phyloP scores from a whole-genome alignment of 768 basidiomycete species.

The Tricholoma hemisulphureum region DNA sequence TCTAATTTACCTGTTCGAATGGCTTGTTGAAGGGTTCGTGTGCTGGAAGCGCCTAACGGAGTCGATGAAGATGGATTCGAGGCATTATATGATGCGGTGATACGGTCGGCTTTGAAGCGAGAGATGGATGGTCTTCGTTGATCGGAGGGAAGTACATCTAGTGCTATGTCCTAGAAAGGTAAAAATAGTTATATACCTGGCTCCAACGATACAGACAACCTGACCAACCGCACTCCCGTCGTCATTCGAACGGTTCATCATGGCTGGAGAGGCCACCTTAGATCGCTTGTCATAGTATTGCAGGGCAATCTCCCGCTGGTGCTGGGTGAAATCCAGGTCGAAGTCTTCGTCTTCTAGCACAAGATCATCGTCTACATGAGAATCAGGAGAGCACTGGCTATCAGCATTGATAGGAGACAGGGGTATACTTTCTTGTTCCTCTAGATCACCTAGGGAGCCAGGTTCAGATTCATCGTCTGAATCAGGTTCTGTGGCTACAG shows the following conservation, averaged over 20 bases:
- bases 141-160: slow-evolving; percentile 41
- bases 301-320: slow-evolving; percentile 73
- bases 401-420: neutral
- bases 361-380: slow-evolving; percentile 36
- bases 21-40: slow-evolving; percentile 49
- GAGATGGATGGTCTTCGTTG: slow-evolving; percentile 54
- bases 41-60: slow-evolving; percentile 42
- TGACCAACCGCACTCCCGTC: slow-evolving; percentile 40
- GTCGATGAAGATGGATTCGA: slow-evolving; percentile 34
- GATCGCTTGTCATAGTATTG: slow-evolving; percentile 66
- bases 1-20: slow-evolving; percentile 59
- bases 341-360: slow-evolving; percentile 46
- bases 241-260: slow-evolving; percentile 46
- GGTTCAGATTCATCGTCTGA: slow-evolving; percentile 70
- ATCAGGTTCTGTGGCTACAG: slow-evolving; percentile 35
- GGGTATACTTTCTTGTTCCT: slow-evolving; percentile 13
- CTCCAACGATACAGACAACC: slow-evolving; percentile 2
- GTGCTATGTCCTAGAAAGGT: slow-evolving; percentile 38
- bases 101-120: slow-evolving; percentile 60
- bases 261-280: slow-evolving; percentile 47
- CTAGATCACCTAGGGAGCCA: slow-evolving; percentile 24
- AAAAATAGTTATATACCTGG: slow-evolving; percentile 3
- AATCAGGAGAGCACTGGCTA: neutral
- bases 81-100: slow-evolving; percentile 49
- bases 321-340: slow-evolving; percentile 61